Conservation (phyloP, 768 basidiomycete species). For the Mycena floridula region DNA sequence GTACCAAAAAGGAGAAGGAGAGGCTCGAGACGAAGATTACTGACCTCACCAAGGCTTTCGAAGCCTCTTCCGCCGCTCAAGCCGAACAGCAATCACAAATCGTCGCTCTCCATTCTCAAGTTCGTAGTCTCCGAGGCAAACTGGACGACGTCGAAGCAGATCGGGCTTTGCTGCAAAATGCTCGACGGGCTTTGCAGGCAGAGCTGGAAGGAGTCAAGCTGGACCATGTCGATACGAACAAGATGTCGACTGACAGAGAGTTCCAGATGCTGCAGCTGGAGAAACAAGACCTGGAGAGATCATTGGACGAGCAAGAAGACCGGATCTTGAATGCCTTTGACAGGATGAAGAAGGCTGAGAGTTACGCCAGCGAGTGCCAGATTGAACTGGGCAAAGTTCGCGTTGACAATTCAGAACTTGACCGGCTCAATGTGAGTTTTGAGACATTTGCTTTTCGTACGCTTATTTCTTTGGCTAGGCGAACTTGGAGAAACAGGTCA, state of each 20-base stretch:
- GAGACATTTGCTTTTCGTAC: neutral
- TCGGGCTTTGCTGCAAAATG: conserved; percentile 71
- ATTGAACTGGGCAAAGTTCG: conserved; percentile 69
- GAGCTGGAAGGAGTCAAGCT: conserved; percentile 78
- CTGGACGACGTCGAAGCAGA: conserved; percentile 86
- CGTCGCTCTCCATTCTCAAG: conserved; percentile 78
- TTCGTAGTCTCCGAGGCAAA: conserved; percentile 73
- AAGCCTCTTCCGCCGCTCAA: conserved; percentile 64
- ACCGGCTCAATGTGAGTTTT: conserved; percentile 61
- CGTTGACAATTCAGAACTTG: conserved; percentile 77
- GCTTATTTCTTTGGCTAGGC: conserved; percentile 40
- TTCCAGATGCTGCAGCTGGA: conserved; percentile 70
- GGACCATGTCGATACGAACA: conserved; percentile 64
- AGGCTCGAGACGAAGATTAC: conserved; percentile 78
- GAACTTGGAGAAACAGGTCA: conserved; percentile 77
- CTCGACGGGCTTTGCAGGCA: conserved; percentile 71
- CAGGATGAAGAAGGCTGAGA: conserved; percentile 77
- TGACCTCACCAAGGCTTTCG: conserved; percentile 71
- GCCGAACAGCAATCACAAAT: conserved; percentile 82
- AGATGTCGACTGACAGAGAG: conserved; percentile 66
- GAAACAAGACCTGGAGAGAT: conserved; percentile 77
- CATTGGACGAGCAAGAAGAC: conserved; percentile 74
- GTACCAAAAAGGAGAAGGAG: conserved; percentile 87
- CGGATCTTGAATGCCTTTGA: conserved; percentile 66
- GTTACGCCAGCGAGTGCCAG: conserved; percentile 69